Evolutionary conservation across 2,329 filamentous ascomycete species (phyloP), one percentile per base, ranked within the genome.

Genomic region (Verticillium tricorpus): DNA sequence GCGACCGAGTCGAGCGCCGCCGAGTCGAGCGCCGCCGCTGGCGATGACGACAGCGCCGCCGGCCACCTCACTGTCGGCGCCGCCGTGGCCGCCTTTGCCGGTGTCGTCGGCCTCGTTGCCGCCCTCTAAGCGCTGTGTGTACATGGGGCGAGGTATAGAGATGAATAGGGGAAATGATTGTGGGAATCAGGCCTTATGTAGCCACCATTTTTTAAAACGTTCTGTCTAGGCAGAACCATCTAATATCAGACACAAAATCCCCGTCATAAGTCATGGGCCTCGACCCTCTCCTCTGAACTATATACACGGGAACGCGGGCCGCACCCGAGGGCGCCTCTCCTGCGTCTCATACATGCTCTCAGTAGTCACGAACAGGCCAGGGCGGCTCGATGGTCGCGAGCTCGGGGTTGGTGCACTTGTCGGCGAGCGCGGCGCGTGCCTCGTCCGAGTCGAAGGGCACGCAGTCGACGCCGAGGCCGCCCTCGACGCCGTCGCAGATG

Each of bases 401-500:
- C 28, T 69, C 66, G 12, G 69, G 45, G 17, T 50, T 66, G 5
- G 67, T 67, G 65, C 74, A 76, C 17, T 65, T 72, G 28, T 70
- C 69, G 12, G 67, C 66, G 34, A 75, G 63, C 19, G 74, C 74
- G 2, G 69, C 70, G 14, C 60, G 61, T 5, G 71, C 74, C 63
- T 72, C 71, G 5, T 64, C 61, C 64, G 71, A 77, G 32, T 70
- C 70, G 31, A 73, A 72, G 34, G 71, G 68, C n/a, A 76, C 69
- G 60, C 75, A 77, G 34, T 71, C 72, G 1, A 70, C 65, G 5
- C 76, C 68, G 1, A 73, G 66, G 54, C 72, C 75, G 11, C 75
- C 77, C 12, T 70, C 68, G 66, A 80, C 74, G 19, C 73, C 80
- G 67, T 85, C 80, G 65, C 84, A 86, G 56, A 83, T 75, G 58